Conservation (phyloP, 805 yeast species). For the Alloascoidea africana region DNA sequence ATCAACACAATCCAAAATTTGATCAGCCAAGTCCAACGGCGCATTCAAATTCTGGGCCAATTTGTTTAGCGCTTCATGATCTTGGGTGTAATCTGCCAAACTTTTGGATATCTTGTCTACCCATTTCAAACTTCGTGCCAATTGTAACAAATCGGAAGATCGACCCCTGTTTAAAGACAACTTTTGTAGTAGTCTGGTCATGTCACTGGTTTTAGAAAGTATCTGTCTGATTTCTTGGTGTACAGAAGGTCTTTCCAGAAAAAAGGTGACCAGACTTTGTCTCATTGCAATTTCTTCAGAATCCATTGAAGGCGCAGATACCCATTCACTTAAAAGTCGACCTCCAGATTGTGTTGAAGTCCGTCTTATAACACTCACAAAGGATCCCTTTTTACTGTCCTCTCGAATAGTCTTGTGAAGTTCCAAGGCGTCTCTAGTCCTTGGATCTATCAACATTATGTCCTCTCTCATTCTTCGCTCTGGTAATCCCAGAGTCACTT, state of each 20-base stretch:
- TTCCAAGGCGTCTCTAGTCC: conserved; percentile 49
- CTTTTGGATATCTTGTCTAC: conserved; percentile 19
- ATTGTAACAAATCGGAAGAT: background rate
- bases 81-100: conserved; percentile 25
- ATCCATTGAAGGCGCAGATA: conserved; percentile 63
- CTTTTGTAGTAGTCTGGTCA: conserved; percentile 44
- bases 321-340: conserved; percentile 66
- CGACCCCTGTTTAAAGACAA: conserved; percentile 22
- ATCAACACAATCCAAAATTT: conserved; percentile 27
- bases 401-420: conserved; percentile 21
- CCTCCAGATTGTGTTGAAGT: conserved; percentile 78
- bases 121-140: conserved; percentile 7
- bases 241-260: conserved; percentile 12
- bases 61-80: conserved; percentile 13
- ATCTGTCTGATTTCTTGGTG: conserved; percentile 11
- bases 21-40: conserved; percentile 21
- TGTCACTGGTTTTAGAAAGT: conserved; percentile 35
- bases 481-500: conserved; percentile 55
- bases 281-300: conserved; percentile 38
- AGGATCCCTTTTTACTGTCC: conserved; percentile 46
- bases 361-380: conserved; percentile 51
- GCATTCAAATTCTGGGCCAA: conserved; percentile 13
- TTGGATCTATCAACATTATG: conserved; percentile 63
- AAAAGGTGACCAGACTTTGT: conserved; percentile 32
- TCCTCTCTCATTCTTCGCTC: conserved; percentile 32